These are phyloP conservation scores for Fusarium acutatum DNA, from an alignment of 2,329 filamentous ascomycete genomes.

Conservation along the genomic window DNA sequence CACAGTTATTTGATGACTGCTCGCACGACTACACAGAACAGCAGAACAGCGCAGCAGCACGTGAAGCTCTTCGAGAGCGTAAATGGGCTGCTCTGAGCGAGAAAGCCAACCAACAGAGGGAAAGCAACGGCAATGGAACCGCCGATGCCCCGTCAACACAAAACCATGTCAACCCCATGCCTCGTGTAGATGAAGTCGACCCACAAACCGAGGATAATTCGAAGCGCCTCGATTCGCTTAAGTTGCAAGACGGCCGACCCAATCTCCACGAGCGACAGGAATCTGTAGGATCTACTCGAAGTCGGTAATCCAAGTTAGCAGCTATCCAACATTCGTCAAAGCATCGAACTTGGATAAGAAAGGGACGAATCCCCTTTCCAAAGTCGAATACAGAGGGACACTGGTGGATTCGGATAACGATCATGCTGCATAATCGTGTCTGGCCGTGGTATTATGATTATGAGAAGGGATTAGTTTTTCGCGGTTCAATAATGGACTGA, in stretches of 20 bases:
- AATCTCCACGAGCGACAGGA: slow-evolving; percentile 67
- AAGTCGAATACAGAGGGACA: slow-evolving; percentile 7
- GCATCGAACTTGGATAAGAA: slow-evolving; percentile 22
- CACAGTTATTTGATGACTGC: slow-evolving; percentile 97
- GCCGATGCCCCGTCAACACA: slow-evolving; percentile 43
- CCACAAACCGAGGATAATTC: slow-evolving; percentile 82
- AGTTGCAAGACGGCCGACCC: slow-evolving; percentile 80
- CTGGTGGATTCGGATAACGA: slow-evolving; percentile 4
- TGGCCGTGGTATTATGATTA: slow-evolving; percentile 28
- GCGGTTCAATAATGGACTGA: slow-evolving; percentile 35
- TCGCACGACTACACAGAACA: slow-evolving; percentile 98
- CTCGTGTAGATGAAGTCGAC: slow-evolving; percentile 78
- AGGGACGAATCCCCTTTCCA: not conserved
- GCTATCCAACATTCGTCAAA: slow-evolving; percentile 6
- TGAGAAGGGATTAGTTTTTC: slow-evolving; percentile 32
- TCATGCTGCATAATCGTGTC: slow-evolving; percentile 29
- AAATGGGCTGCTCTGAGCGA: slow-evolving; percentile 90
- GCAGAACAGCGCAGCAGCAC: slow-evolving; percentile 88
- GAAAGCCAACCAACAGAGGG: slow-evolving; percentile 76
- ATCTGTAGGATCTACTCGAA: slow-evolving; percentile 64
- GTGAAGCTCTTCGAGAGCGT: slow-evolving; percentile 81
- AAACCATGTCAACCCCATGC: slow-evolving; percentile 54
- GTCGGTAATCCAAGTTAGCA: slow-evolving; percentile 52
- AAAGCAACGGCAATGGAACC: slow-evolving; percentile 42
- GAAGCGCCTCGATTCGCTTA: slow-evolving; percentile 87